Evolutionary conservation across 2,329 filamentous ascomycete species (phyloP).

Genomic region (Aspergillus luchuensis): DNA sequence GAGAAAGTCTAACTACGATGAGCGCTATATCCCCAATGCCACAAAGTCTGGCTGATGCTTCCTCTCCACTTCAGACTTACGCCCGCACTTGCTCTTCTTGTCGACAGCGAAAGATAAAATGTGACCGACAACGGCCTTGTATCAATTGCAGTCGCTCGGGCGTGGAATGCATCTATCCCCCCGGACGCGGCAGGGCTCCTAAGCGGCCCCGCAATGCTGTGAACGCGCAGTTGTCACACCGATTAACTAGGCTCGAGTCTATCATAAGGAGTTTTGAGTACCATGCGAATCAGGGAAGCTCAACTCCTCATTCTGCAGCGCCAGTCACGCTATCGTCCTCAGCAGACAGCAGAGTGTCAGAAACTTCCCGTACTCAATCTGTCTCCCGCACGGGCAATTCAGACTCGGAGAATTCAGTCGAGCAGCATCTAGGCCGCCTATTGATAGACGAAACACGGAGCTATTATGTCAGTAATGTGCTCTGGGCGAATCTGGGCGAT

Average conservation of each 20-base stretch:
- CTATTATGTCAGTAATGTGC: conserved; percentile 63
- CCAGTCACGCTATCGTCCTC: conserved; percentile 27
- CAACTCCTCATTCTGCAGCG: background rate
- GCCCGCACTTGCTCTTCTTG: conserved; percentile 35
- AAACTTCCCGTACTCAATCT: background rate
- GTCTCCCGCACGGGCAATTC: background rate
- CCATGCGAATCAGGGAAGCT: background rate
- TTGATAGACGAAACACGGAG: conserved; percentile 62
- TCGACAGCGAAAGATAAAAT: conserved; percentile 46
- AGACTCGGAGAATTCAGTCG: background rate
- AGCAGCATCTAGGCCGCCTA: conserved; percentile 56
- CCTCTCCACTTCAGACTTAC: background rate
- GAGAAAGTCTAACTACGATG: background rate
- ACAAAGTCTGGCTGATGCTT: background rate
- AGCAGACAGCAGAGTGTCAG: background rate
- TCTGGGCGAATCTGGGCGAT: conserved; percentile 63
- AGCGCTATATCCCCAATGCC: too few species aligned
- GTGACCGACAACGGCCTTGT: conserved; percentile 47
- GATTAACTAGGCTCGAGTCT: conserved; percentile 57
- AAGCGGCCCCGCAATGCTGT: conserved; percentile 16
- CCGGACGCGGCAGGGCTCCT: conserved; percentile 25
- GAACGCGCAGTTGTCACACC: conserved; percentile 47
- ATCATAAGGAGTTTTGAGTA: conserved; percentile 59
- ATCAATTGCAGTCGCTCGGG: conserved; percentile 46
- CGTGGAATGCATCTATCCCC: conserved; percentile 39